Base-by-base conservation (phyloP, 139 green algal genomes). In the Nannochloris sp. region DNA sequence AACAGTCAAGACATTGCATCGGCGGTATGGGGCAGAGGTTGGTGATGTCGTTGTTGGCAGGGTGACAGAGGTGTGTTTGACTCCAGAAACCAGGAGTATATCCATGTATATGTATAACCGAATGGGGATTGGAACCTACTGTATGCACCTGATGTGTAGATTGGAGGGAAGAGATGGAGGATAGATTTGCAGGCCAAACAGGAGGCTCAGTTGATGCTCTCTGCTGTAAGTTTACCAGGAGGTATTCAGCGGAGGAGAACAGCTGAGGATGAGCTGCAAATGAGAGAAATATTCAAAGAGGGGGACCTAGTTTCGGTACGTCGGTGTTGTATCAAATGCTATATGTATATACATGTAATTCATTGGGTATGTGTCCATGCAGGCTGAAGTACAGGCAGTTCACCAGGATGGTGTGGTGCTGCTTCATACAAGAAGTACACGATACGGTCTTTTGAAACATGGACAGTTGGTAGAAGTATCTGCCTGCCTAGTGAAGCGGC, bases 241-340 rank as follows among this genome's bases (percentile, higher is more conserved):
- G 88, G 86, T 9, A 72, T 87, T 24, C 73, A 88, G 77, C 68
- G 89, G 12, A 73, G 89, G 10, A 72, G 87, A 3, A 96, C 87
- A 40, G 81, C 80, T 14, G 89, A 95, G 62, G 89, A 96, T 68
- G 89, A 95, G 73, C 81, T 92, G 9, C 85, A 86, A 64, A 96
- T 96, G 89, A 78, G 89, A 14, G 24, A 23, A 2, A 68, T 95
- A 19, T 93, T 90, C 58, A 25, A 68, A 21, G 89, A 96, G 68
- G 82, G 78, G 2, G 89, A 95, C 43, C 66, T 95, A 6, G 81
- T 96, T 60, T 88, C 75, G 34, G 81, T 85, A 66, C 81, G 80
- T 40, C 5, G 4, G 34, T 4, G 31, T 37, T 9, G 49, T 25
- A 25, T 25, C 24, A 4, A n/a, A 3, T 27, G 18, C 9, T 15